These are phyloP conservation scores for Cytidiella melzeri DNA, from an alignment of 768 basidiomycete genomes.

Conservation along the genomic window DNA sequence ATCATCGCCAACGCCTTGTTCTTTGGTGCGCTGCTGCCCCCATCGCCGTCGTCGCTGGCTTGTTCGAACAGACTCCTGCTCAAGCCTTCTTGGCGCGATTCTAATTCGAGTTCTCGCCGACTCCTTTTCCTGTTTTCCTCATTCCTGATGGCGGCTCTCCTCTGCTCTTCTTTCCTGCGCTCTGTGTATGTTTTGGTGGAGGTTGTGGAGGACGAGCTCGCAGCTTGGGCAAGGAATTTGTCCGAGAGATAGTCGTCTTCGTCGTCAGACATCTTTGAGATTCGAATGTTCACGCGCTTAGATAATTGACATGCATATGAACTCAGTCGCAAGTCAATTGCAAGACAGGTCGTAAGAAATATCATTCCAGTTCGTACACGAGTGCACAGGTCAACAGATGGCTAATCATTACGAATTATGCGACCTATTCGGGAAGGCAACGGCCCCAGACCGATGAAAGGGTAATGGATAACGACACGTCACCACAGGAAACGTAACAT, in stretches of 20 bases:
- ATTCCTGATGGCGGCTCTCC: slow-evolving; percentile 54
- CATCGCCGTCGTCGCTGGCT: slow-evolving; percentile 54
- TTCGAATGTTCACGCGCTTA: slow-evolving; percentile 5
- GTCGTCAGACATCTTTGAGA: slow-evolving; percentile 56
- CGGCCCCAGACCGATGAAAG: slow-evolving; percentile 24
- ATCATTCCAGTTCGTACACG: slow-evolving; percentile 5
- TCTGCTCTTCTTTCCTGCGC: slow-evolving; percentile 59
- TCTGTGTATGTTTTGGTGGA: slow-evolving; percentile 63
- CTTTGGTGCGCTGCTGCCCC: slow-evolving; percentile 36
- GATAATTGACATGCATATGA: too few species aligned
- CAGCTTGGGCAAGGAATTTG: slow-evolving; percentile 59
- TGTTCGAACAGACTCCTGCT: slow-evolving; percentile 76
- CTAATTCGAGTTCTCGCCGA: slow-evolving; percentile 63
- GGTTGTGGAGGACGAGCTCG: slow-evolving; percentile 26
- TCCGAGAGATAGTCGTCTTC: slow-evolving; percentile 89
- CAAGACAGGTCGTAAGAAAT: slow-evolving; percentile 5
- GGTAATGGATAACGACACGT: background rate
- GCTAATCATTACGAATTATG: slow-evolving; percentile 18
- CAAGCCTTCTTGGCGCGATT: slow-evolving; percentile 72
- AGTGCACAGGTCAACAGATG: too few species aligned
- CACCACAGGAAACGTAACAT: slow-evolving; percentile 1
- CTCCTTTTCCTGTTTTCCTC: slow-evolving; percentile 61
- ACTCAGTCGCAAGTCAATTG: too few species aligned
- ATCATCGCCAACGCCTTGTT: slow-evolving; percentile 86
- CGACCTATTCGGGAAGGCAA: slow-evolving; percentile 22